Conservation (phyloP, 2,329 filamentous ascomycete genomes). For the Clarireedia homoeocarpa region DNA sequence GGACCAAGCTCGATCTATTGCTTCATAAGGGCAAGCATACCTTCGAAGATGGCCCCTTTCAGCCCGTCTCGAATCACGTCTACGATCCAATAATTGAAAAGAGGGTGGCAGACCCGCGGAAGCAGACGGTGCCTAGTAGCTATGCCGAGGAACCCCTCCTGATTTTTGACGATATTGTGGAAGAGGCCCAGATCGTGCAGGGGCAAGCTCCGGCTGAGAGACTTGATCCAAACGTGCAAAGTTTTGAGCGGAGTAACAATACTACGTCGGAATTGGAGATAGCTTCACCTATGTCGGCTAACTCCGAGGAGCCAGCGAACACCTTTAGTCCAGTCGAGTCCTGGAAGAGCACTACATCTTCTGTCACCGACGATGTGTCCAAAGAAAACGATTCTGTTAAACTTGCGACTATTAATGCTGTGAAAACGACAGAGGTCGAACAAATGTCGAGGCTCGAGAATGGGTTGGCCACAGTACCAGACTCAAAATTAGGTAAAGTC, state of each 20-base stretch:
- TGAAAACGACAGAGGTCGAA: too few relatives aligned
- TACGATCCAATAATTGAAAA: background rate
- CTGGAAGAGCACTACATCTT: background rate
- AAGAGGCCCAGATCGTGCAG: background rate
- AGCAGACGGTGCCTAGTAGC: background rate
- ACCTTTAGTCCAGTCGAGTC: background rate
- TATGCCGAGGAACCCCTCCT: background rate
- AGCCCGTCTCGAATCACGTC: too few relatives aligned
- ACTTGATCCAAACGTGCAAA: background rate
- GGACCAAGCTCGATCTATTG: constrained; percentile 23
- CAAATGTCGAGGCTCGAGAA: too few relatives aligned
- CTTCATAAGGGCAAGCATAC: constrained; percentile 26
- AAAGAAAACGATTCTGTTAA: background rate
- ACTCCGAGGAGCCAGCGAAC: background rate
- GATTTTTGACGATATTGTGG: background rate
- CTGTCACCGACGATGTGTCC: background rate
- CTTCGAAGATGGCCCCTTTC: constrained; percentile 20
- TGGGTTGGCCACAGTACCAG: too few relatives aligned
- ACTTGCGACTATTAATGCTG: background rate
- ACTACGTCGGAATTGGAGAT: background rate
- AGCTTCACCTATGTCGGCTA: background rate
- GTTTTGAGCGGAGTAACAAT: too few relatives aligned
- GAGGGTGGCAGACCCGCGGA: background rate
- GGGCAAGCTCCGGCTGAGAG: background rate
- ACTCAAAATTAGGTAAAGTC: background rate